Conservation (phyloP, 441 rosid genomes). For the Bruguiera hainesii region DNA sequence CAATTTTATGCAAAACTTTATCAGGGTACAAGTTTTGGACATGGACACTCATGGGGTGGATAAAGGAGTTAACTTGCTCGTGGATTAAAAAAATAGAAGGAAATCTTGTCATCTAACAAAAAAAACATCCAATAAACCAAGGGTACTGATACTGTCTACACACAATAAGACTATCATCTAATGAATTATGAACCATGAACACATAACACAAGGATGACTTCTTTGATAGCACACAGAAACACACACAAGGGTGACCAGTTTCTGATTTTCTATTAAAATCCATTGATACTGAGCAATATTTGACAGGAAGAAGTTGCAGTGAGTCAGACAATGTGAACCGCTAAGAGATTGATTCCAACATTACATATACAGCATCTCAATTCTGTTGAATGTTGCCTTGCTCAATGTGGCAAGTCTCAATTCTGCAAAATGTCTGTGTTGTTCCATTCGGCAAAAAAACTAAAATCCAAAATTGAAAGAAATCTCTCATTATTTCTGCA, state of each 20-base stretch:
- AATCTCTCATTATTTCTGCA: not conserved
- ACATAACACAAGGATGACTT: too few species aligned
- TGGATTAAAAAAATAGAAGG: too few species aligned
- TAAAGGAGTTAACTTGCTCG: not conserved
- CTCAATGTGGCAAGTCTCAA: too few species aligned
- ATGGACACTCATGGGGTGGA: not conserved
- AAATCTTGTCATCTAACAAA: not conserved
- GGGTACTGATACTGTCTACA: not conserved
- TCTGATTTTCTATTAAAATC: constrained; percentile 3
- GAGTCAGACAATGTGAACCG: not conserved
- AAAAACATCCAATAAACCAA: not conserved
- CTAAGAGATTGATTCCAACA: not conserved
- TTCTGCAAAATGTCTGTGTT: too few species aligned
- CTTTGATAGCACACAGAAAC: too few species aligned
- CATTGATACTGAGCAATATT: not conserved
- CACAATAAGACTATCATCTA: too few species aligned
- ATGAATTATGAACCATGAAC: too few species aligned
- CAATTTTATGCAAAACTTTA: not conserved
- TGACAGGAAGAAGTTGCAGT: not conserved
- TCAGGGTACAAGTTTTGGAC: not conserved
- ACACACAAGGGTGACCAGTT: too few species aligned
- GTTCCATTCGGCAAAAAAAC: not conserved
- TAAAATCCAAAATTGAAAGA: not conserved
- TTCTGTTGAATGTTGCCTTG: not conserved
- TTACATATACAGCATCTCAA: not conserved